These are phyloP conservation scores for Acer campestre DNA, from an alignment of 345 rosid species.

Conservation along the genomic window DNA sequence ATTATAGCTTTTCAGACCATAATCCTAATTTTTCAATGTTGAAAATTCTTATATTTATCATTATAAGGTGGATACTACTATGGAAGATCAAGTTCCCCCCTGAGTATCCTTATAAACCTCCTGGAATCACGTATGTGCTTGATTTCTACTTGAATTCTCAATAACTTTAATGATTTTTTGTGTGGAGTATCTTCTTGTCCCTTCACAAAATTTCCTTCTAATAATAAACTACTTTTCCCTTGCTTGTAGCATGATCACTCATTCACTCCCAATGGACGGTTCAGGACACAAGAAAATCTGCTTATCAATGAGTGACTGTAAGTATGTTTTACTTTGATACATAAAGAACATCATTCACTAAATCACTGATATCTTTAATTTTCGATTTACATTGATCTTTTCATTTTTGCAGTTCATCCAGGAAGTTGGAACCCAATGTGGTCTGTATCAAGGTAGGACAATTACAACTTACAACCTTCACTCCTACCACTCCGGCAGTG, in stretches of 20 bases:
- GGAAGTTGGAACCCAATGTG: slow-evolving; percentile 99
- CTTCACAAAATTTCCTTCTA: background rate
- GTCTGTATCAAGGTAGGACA: slow-evolving; percentile 87
- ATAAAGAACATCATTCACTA: slow-evolving; percentile 3
- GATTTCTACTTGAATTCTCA: slow-evolving; percentile 16
- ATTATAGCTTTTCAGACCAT: slow-evolving; percentile 12
- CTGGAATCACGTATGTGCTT: slow-evolving; percentile 84
- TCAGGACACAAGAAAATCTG: slow-evolving; percentile 96
- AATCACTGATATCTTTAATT: slow-evolving; percentile 7
- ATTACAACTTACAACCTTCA: slow-evolving; percentile 22
- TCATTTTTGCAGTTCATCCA: slow-evolving; percentile 79
- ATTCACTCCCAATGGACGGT: slow-evolving; percentile 98
- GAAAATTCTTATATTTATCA: background rate
- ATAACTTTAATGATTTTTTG: background rate
- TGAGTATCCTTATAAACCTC: slow-evolving; percentile 97
- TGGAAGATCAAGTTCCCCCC: slow-evolving; percentile 94
- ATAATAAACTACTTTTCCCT: background rate
- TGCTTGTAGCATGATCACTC: slow-evolving; percentile 82
- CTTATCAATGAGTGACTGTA: slow-evolving; percentile 99
- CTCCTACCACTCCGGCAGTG: slow-evolving; percentile 95
- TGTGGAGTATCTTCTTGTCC: background rate
- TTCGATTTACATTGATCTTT: slow-evolving; percentile 11
- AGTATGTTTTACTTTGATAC: slow-evolving; percentile 31
- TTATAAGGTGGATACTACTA: slow-evolving; percentile 78
- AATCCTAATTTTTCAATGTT: slow-evolving; percentile 3